Evolutionary conservation across 371 early-diverging fungal species (phyloP), one percentile per base, ranked within the genome.

Genomic region (Mortierella sp.): DNA sequence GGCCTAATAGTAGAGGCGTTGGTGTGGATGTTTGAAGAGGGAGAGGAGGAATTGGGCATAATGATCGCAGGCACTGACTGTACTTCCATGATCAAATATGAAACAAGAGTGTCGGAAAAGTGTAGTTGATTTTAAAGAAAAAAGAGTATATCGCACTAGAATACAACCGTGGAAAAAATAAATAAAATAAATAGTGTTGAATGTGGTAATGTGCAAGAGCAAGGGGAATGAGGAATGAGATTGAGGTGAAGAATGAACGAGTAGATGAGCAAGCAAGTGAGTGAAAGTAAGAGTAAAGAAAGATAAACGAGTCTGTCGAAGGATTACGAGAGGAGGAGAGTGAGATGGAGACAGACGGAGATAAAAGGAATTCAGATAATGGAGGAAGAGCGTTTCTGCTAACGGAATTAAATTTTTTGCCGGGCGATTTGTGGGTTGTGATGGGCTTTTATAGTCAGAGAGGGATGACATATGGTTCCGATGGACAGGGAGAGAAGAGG

Each of bases 1-100:
- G 16, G 54, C 28, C 47, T 55, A 63, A 14, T 43, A 9, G 14
- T 43, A 14, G 9, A 12, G 43, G 20, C 6, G 60, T 26, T 4
- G 63, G 16, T 22, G 26, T 35, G 39, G 63, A 62, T 57, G 55
- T 54, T 51, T n/a, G 68, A 47, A 45, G 66, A 40, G 67, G 66
- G 22, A 18, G 75, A 49, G 35, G 75, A 30, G 37, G 70, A 20
- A 57, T 61, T 43, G 45, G 76, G 62, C 76, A 76, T 67, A n/a
- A 59, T 61, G 71, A 35, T 62, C 32, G 67, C 40, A 28, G 70
- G 51, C n/a, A 71, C 65, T 30, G 79, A 43, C 59, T 74, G 73
- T 39, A 77, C 73, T 67, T 78, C 54, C 71, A 70, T 69, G 40
- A 35, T 47, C 35, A 18, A 12, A 45, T 28, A 35, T 14, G n/a